Evolutionary conservation across 305 asterid species (phyloP).

Genomic region (Fraxinus sp.): DNA sequence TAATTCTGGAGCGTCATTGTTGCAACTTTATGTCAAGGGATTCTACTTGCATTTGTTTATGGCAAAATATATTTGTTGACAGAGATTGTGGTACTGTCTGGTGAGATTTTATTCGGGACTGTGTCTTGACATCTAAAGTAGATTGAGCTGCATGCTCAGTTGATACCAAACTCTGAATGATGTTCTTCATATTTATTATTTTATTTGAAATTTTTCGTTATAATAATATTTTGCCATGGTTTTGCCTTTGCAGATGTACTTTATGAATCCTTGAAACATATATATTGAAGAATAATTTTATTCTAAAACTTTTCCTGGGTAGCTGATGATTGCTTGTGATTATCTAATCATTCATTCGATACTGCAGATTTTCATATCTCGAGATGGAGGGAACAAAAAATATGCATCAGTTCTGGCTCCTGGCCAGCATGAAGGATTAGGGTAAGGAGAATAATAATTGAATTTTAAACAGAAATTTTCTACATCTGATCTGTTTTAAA

Average conservation of each 20-base stretch:
- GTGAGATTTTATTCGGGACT: neutral
- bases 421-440: conserved; percentile 83
- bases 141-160: neutral
- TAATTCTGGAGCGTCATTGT: neutral
- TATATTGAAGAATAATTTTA: neutral
- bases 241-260: neutral
- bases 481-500: neutral
- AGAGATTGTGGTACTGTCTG: neutral
- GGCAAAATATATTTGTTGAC: neutral
- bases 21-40: neutral
- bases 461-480: neutral
- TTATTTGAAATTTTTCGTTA: neutral
- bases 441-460: conserved; percentile 48
- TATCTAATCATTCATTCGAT: conserved; percentile 22
- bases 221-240: neutral
- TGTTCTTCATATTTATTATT: neutral
- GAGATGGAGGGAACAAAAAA: conserved; percentile 93
- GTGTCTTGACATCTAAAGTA: neutral
- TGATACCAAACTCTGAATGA: neutral
- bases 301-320: neutral
- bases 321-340: neutral
- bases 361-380: conserved; percentile 85
- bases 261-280: neutral
- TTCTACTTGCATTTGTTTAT: neutral
- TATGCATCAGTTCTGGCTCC: conserved; percentile 94